Percentiles rank a stretch among this genome's conserved stretches.
Evolutionary conservation across 805 yeast species (phyloP).

Genomic region (Starmerella sp.): DNA sequence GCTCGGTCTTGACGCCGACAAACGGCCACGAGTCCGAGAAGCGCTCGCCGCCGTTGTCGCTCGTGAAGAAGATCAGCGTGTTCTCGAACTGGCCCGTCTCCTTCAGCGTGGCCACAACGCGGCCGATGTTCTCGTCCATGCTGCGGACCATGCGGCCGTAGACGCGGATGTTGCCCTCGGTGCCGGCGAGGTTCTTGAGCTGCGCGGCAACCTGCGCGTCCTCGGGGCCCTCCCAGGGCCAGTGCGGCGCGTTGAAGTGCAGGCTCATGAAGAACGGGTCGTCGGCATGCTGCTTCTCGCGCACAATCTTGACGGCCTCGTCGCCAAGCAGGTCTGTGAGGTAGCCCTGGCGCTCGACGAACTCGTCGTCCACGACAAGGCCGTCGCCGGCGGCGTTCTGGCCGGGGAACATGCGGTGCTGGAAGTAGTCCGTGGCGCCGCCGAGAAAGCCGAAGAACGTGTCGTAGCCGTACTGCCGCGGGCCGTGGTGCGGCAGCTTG

Average conservation of each 20-base stretch:
- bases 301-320: constrained; percentile 31
- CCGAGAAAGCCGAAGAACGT: constrained; percentile 21
- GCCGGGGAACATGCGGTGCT: constrained; percentile 14
- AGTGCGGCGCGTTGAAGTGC: constrained; percentile 55
- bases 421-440: constrained; percentile 22
- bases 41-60: constrained; percentile 60
- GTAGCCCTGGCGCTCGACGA: constrained; percentile 21
- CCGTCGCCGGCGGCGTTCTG: constrained; percentile 11
- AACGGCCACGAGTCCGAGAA: constrained; percentile 46
- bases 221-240: constrained; percentile 53
- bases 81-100: constrained; percentile 39
- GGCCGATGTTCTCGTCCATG: constrained; percentile 43
- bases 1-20: constrained; percentile 42
- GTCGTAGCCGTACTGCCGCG: constrained; percentile 21
- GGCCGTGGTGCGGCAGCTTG: constrained; percentile 30
- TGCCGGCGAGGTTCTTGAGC: constrained; percentile 39
- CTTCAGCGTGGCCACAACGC: constrained; percentile 36
- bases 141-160: constrained; percentile 56
- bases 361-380: constrained; percentile 20
- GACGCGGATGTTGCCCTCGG: constrained; percentile 41
- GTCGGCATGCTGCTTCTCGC: no score
- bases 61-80: constrained; percentile 46
- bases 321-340: constrained; percentile 22
- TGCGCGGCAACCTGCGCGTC: constrained; percentile 34
- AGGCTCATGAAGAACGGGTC: constrained; percentile 45